Percentiles rank a stretch among this genome's conserved stretches.
These are phyloP conservation scores for Sporothrix protearum DNA, from an alignment of 2,329 filamentous ascomycete genomes.

Conservation along the genomic window DNA sequence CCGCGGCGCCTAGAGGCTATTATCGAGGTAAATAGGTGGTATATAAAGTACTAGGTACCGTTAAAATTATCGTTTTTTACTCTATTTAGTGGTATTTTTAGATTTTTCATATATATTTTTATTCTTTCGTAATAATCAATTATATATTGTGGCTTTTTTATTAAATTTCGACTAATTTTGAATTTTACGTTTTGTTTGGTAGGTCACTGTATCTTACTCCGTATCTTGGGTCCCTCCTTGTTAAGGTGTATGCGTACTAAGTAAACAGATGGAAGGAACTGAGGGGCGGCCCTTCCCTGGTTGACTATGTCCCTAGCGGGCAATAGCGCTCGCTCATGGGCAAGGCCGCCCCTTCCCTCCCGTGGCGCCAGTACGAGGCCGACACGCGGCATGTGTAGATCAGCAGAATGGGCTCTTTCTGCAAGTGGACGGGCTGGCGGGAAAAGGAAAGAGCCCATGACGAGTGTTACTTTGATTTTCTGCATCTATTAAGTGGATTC, in stretches of 20 bases:
- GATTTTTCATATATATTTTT: too few relatives aligned
- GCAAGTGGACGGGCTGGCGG: not conserved
- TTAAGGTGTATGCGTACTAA: not conserved
- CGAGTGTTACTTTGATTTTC: not conserved
- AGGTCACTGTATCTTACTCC: too few relatives aligned
- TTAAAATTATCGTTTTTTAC: too few relatives aligned
- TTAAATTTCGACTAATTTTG: too few relatives aligned
- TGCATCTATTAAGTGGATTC: not conserved
- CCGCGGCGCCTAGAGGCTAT: too few relatives aligned
- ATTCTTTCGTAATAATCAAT: too few relatives aligned
- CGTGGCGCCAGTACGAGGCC: slow-evolving; percentile 16
- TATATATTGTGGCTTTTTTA: too few relatives aligned
- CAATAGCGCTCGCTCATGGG: slow-evolving; percentile 9
- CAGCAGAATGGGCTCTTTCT: not conserved
- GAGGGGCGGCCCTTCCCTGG: not conserved
- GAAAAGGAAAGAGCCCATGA: not conserved
- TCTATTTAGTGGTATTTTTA: too few relatives aligned
- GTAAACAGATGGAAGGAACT: not conserved
- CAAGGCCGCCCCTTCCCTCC: slow-evolving; percentile 21
- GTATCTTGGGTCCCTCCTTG: not conserved
- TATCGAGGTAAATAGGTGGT: too few relatives aligned
- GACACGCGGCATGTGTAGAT: not conserved
- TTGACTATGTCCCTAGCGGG: slow-evolving; percentile 4
- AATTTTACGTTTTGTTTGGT: too few relatives aligned
- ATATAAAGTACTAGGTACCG: too few relatives aligned